A percentile compares a stretch with the other conserved stretches of the same genome.
Evolutionary conservation across 495 filamentous ascomycete species (phyloP).

Genomic region (Hypomontagnella submonticulosa): DNA sequence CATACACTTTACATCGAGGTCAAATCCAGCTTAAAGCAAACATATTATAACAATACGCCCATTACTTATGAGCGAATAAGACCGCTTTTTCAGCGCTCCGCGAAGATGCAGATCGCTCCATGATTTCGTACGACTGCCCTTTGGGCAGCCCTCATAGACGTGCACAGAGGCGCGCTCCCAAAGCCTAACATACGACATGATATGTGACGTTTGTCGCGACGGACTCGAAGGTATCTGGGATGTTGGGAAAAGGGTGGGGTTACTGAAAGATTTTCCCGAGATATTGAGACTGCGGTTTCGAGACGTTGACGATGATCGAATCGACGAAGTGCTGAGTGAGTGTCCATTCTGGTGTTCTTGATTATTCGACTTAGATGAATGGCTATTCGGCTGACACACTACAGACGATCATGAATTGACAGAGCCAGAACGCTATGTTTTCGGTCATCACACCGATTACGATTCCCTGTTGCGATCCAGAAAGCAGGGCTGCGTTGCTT

Average conservation of each 20-base stretch:
- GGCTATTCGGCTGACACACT: too few species aligned
- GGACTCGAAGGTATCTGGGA: conserved; percentile 44
- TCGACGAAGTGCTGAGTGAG: conserved; percentile 13
- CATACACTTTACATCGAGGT: too few species aligned
- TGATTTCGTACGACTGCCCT: not conserved
- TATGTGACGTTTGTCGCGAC: conserved; percentile 42
- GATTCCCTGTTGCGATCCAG: conserved; percentile 28
- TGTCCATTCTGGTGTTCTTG: not conserved
- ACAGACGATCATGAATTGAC: not conserved
- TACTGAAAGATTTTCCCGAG: conserved; percentile 27
- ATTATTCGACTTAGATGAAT: not conserved
- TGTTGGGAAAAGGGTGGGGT: conserved; percentile 30
- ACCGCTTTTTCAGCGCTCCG: not conserved
- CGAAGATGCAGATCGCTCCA: not conserved
- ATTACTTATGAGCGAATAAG: not conserved
- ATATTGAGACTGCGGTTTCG: conserved; percentile 8
- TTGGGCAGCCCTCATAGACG: not conserved
- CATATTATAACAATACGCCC: not conserved
- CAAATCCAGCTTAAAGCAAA: not conserved
- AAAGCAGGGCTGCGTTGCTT: conserved; percentile 32
- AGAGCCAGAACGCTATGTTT: conserved; percentile 38
- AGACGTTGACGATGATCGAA: conserved; percentile 14
- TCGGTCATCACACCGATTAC: conserved; percentile 34
- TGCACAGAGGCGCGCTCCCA: not conserved
- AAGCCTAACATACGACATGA: conserved; percentile 13